These are phyloP conservation scores for Carallia pectinifolia DNA, from an alignment of 345 rosid genomes.

Conservation along the genomic window DNA sequence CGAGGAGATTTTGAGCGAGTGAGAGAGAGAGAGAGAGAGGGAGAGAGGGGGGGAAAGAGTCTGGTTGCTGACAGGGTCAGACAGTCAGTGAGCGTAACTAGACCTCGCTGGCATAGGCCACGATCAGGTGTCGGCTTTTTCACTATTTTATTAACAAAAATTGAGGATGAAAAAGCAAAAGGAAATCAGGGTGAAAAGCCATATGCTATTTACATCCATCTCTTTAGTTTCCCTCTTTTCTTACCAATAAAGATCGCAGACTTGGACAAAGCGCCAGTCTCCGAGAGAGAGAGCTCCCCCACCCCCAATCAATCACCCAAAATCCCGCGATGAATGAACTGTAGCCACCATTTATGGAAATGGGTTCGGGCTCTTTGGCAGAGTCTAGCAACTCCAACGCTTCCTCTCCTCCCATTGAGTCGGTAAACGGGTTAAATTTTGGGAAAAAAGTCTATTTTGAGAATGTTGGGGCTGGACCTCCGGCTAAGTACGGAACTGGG, in stretches of 20 bases:
- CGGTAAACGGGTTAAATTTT: conserved; percentile 69
- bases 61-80: background rate
- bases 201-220: background rate
- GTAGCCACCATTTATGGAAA: conserved; percentile 43
- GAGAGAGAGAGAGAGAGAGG: background rate
- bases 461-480: conserved; percentile 37
- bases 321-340: conserved; percentile 6
- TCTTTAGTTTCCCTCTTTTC: background rate
- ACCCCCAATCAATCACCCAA: background rate
- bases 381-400: conserved; percentile 41
- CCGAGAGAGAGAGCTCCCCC: background rate
- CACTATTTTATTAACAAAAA: background rate
- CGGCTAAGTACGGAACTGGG: conserved; percentile 13
- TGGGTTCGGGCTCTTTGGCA: conserved; percentile 55
- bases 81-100: conserved; percentile 7
- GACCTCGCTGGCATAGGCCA: conserved; percentile 21
- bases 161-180: too few relatives aligned
- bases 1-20: background rate
- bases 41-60: background rate
- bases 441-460: conserved; percentile 79
- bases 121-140: conserved; percentile 22
- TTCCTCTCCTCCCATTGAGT: conserved; percentile 40
- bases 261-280: background rate
- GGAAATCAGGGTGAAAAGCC: too few relatives aligned
- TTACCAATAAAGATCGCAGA: background rate